phyloP scores from a whole-genome alignment of 2,329 filamentous ascomycete species.

The Cladosporium colombiae region DNA sequence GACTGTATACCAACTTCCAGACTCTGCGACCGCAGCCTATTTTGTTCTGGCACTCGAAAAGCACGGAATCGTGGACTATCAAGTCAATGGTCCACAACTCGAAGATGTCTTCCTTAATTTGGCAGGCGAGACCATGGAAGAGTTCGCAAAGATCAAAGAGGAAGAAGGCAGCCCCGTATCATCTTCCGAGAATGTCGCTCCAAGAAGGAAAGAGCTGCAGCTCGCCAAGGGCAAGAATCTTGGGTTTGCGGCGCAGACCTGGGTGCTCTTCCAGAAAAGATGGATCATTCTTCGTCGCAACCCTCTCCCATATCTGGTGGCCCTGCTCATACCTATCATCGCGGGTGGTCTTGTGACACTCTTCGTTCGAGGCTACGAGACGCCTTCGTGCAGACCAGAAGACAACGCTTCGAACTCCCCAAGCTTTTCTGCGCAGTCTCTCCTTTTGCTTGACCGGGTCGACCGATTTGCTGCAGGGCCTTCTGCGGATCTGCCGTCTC shows the following conservation, averaged over 20 bases:
- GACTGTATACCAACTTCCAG: conserved; percentile 69
- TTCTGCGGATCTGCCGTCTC: background rate
- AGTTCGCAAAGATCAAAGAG: conserved; percentile 40
- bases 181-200: conserved; percentile 26
- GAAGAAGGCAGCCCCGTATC: conserved; percentile 21
- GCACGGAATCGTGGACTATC: conserved; percentile 71
- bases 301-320: conserved; percentile 72
- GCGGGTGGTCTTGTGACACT: conserved; percentile 77
- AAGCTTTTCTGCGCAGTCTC: conserved; percentile 27
- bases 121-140: conserved; percentile 72
- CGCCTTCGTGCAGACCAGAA: conserved; percentile 50
- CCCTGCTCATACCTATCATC: conserved; percentile 75
- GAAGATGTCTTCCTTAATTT: conserved; percentile 90
- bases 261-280: conserved; percentile 76
- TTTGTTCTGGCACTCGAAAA: conserved; percentile 71
- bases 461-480: conserved; percentile 13
- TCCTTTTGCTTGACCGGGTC: conserved; percentile 31
- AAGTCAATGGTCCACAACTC: conserved; percentile 84
- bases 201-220: conserved; percentile 35
- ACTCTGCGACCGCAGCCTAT: conserved; percentile 68
- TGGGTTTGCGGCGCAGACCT: conserved; percentile 67
- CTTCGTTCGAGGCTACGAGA: conserved; percentile 63
- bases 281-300: conserved; percentile 76
- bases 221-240: conserved; percentile 70
- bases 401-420: conserved; percentile 30